Evolutionary conservation across 352 stramenopile species (phyloP).

Genomic region (Phytophthora cryptogea): DNA sequence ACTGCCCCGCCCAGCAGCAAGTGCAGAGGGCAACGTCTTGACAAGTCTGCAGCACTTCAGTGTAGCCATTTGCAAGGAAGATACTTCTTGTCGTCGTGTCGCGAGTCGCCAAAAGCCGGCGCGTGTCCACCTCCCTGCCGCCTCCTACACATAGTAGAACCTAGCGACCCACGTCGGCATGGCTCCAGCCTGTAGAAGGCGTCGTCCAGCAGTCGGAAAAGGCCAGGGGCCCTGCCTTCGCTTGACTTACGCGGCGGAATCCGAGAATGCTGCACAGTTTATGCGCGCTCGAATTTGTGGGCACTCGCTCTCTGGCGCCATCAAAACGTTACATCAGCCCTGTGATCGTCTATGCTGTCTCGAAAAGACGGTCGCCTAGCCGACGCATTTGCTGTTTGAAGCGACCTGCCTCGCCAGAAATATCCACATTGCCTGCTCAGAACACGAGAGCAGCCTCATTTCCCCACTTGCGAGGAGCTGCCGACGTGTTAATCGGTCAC

Average conservation of each 20-base stretch:
- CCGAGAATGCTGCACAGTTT: too few relatives aligned
- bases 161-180: not conserved
- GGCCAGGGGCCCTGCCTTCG: slow-evolving; percentile 1
- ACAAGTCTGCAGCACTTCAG: not conserved
- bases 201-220: slow-evolving; percentile 27
- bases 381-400: not conserved
- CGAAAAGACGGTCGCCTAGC: slow-evolving; percentile 5
- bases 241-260: slow-evolving; percentile 3
- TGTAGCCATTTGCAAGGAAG: slow-evolving; percentile 15
- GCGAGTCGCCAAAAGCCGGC: slow-evolving; percentile 1
- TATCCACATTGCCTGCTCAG: slow-evolving; percentile 27
- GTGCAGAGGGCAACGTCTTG: slow-evolving; percentile 9
- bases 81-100: slow-evolving; percentile 36
- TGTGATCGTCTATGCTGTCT: slow-evolving; percentile 1
- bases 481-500: not conserved
- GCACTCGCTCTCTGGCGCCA: slow-evolving; percentile 19
- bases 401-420: slow-evolving; percentile 15
- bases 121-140: slow-evolving; percentile 5
- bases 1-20: slow-evolving; percentile 37
- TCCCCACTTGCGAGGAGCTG: slow-evolving; percentile 33
- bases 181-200: slow-evolving; percentile 31
- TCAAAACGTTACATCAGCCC: slow-evolving; percentile 12
- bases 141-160: slow-evolving; percentile 18
- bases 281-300: slow-evolving; percentile 39
- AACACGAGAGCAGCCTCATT: slow-evolving; percentile 30